A percentile compares a stretch with the other conserved stretches of the same genome.
Conservation (phyloP, 306 rosid species). For the Vicia sativa region DNA sequence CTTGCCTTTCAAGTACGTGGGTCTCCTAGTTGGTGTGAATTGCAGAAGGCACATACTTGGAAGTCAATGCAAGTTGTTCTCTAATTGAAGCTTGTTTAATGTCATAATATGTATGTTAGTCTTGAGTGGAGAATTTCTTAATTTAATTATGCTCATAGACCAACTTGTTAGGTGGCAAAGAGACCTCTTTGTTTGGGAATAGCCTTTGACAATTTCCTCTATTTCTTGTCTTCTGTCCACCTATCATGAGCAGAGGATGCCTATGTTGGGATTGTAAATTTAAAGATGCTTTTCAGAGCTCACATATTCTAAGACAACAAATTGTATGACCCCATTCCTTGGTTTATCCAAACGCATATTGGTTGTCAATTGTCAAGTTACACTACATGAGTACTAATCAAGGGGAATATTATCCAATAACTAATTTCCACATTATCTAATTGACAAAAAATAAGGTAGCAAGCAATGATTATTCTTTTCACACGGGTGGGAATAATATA, state of each 20-base stretch:
- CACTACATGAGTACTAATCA: neutral
- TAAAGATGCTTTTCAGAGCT: neutral
- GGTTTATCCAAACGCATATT: slow-evolving; percentile 2
- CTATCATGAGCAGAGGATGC: neutral
- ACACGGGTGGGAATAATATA: slow-evolving; percentile 20
- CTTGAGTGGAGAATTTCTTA: neutral
- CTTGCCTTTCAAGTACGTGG: no score
- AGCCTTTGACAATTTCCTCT: neutral
- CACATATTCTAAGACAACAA: neutral
- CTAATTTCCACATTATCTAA: slow-evolving; percentile 18
- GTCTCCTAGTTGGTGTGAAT: no score
- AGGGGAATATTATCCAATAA: neutral
- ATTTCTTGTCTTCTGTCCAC: neutral
- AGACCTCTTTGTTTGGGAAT: neutral
- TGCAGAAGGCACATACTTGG: neutral
- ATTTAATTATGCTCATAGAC: neutral
- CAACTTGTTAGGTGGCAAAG: no score
- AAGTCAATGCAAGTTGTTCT: neutral
- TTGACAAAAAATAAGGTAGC: slow-evolving; percentile 7
- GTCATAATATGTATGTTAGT: neutral
- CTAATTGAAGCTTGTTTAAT: neutral
- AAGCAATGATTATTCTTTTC: slow-evolving; percentile 15
- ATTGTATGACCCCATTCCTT: neutral
- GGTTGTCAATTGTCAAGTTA: slow-evolving; percentile 28
- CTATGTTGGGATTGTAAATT: neutral